These are phyloP conservation scores for Candida michaelii DNA, from an alignment of 805 yeast genomes.

Conservation along the genomic window DNA sequence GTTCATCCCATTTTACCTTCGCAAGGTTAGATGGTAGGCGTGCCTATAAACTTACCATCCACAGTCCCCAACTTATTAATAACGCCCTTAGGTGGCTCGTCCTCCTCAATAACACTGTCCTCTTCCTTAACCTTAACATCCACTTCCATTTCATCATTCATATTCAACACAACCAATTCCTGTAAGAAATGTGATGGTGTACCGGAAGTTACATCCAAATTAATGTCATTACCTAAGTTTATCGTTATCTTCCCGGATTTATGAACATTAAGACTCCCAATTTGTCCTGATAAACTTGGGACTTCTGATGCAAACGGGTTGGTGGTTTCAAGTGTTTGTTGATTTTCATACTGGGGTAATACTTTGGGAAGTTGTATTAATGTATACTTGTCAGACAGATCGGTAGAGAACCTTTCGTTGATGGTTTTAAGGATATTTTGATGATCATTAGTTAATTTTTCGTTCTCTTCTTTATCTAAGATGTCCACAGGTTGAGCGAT, in stretches of 20 bases:
- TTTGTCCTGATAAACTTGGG: conserved; percentile 45
- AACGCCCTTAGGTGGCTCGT: conserved; percentile 20
- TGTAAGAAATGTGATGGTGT: conserved; percentile 69
- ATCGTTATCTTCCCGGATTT: conserved; percentile 81
- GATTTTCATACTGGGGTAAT: conserved; percentile 36
- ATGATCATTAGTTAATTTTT: conserved; percentile 32
- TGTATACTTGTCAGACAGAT: no score
- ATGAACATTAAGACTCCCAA: conserved; percentile 76
- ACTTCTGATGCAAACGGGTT: conserved; percentile 4
- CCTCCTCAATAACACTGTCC: conserved; percentile 18
- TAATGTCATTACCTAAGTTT: conserved; percentile 64
- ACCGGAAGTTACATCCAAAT: conserved; percentile 69
- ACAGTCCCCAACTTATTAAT: conserved; percentile 30
- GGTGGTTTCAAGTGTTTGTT: conserved; percentile 4
- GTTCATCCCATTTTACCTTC: no score
- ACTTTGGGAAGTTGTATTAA: conserved; percentile 52
- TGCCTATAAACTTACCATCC: conserved; percentile 30
- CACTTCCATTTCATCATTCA: conserved; percentile 21
- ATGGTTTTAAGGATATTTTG: conserved; percentile 27
- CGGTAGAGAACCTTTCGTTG: no score
- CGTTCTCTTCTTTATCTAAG: conserved; percentile 30
- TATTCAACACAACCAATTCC: conserved; percentile 61
- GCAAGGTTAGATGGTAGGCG: conserved; percentile 22
- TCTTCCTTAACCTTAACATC: conserved; percentile 11
- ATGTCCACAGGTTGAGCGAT: conserved; percentile 27